Evolutionary conservation across 371 early-diverging fungal species (phyloP), one percentile per base, ranked within the genome.

Genomic region (Syncephalastrum contaminatum): DNA sequence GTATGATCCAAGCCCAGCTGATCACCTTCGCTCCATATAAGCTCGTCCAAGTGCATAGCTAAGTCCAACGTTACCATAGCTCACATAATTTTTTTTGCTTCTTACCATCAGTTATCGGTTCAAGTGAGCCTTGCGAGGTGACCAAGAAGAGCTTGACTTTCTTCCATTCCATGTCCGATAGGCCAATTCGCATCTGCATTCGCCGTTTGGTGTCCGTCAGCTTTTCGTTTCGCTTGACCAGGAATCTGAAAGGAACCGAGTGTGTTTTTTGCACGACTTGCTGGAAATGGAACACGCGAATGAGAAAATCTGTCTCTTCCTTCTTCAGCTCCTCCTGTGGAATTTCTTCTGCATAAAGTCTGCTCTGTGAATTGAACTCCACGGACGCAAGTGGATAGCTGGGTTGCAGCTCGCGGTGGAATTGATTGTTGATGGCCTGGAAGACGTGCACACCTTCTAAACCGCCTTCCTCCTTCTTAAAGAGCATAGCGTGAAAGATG

Each of bases 181-280:
- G 66, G 1, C 90, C 90, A 19, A 86, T 70, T 51, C 85, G 69
- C 56, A 60, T 63, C 48, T 77, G 80, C 47, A 95, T 63, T 13
- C 93, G 75, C 42, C 64, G 55, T 74, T 84, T 88, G 16, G 87
- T 86, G 0, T 79, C 78, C 8, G 4, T 7, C 4, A 30, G 30
- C 30, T 8, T 30, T 30, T 25, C 25, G 5, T 25, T 25, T 25
- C 25, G 69, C 57, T 69, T 80, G 25, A 93, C 58, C 39, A 82
- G 62, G 59, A 94, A 85, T 53, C 70, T 70, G 75, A 96, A 95
- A 7, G 97, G 96, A 40, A 92, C 80, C 43, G 94, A 83, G 66
- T 96, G 95, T 3, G 84, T 70, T 22, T 87, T 82, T 20, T 48
- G 43, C 1, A 81, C 63, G 41, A 90, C 87, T 56, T 83, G 82